Base-by-base conservation (phyloP, 1,284 basidiomycete species). In the Apiotrichum domesticum region DNA sequence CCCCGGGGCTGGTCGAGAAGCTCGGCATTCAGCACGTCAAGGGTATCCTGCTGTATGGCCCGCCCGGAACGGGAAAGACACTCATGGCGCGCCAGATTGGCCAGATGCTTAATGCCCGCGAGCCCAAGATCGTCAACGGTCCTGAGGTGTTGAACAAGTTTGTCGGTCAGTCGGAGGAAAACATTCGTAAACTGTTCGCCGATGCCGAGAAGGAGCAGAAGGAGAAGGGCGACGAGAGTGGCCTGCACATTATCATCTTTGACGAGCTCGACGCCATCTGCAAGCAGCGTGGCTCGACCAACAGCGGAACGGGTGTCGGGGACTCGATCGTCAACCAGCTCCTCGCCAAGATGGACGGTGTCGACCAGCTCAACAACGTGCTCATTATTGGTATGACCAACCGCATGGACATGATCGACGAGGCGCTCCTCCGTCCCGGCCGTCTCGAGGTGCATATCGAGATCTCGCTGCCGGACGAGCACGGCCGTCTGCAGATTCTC, bases 371-470 rank as follows among this genome's bases (percentile, higher is more conserved):
- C 51, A 98, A 99, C 81, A 99, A 99, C 76, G 96, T 99, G 59
- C 87, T 99, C 64, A 89, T 99, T 66, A 99, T 99, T 66, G 96
- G 96, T 70, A 98, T 98, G 96, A 99, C 96, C 52, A 98, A 99
- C 77, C 87, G 96, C 62, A 80, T 87, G 53, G 96, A 99, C 81
- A 95, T 98, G 94, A 98, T 99, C 68, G 96, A 99, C 71, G 96
- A 98, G 73, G 96, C 95, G 6, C 83, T 98, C 1, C 83, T 98
- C 11, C 93, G 96, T 69, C 95, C 96, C 1, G 96, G 96, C 56
- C 93, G 96, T 80, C 86, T 99, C 49, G 96, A 99, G 75, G 95
- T 98, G n/a, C 96, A 98, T 77, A 97, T 99, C 86, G 96, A 99
- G 77, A 98, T 99, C 63, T 96, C 92, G 4, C 81, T 98, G 1